phyloP scores from a whole-genome alignment of 2,329 filamentous ascomycete genomes.

The Phoma sp. region DNA sequence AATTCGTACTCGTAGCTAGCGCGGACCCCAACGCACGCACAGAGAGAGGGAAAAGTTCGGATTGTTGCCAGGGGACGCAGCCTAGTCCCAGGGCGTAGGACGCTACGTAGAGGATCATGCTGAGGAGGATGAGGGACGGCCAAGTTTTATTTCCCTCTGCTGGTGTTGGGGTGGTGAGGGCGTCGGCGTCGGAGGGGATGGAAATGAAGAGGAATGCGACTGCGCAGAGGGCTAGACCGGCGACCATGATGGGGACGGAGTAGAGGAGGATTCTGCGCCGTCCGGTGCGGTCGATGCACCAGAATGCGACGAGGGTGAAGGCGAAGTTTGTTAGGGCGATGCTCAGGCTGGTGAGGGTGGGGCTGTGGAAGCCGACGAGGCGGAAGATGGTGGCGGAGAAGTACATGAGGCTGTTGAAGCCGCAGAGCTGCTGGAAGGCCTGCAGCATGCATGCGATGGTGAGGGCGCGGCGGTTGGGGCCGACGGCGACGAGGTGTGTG shows the following conservation, averaged over 20 bases:
- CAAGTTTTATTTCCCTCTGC: constrained; percentile 19
- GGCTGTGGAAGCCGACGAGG: constrained; percentile 55
- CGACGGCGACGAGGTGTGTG: constrained; percentile 52
- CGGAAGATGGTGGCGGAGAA: constrained; percentile 58
- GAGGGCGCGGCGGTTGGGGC: constrained; percentile 74
- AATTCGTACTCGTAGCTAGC: constrained; percentile 81
- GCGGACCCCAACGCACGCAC: constrained; percentile 77
- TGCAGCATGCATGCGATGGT: constrained; percentile 87
- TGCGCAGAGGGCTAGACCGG: constrained; percentile 74
- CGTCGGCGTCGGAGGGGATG: no score
- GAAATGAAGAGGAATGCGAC: constrained; percentile 76
- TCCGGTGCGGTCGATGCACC: constrained; percentile 54
- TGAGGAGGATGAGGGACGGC: constrained; percentile 67
- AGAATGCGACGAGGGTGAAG: constrained; percentile 56
- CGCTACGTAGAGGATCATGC: constrained; percentile 84
- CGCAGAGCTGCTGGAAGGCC: constrained; percentile 85
- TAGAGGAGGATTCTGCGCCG: constrained; percentile 72
- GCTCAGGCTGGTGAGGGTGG: constrained; percentile 54
- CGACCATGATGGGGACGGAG: constrained; percentile 84
- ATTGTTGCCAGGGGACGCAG: constrained; percentile 96
- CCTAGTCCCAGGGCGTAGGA: constrained; percentile 87
- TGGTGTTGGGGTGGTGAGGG: not conserved
- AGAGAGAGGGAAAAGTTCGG: constrained; percentile 82
- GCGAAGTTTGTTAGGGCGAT: constrained; percentile 57
- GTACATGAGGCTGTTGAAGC: constrained; percentile 58